Conservation (phyloP, 1,139 yeast species). For the Pichia norvegensis region DNA sequence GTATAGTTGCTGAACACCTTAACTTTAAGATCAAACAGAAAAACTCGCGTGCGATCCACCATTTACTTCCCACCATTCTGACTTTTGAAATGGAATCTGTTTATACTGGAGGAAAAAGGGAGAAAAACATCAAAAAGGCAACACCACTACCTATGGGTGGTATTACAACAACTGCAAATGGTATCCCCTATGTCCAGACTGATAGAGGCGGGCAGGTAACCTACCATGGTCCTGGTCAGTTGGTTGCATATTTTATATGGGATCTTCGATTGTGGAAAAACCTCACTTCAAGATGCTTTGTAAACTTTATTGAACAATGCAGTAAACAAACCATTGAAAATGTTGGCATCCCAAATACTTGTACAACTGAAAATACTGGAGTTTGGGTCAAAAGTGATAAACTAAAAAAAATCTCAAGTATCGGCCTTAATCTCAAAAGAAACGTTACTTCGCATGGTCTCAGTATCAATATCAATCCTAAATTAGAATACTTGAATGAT, state of each 20-base stretch:
- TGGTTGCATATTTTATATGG: constrained; percentile 75
- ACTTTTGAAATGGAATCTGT: constrained; percentile 80
- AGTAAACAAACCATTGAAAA: constrained; percentile 45
- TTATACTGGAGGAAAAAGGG: constrained; percentile 84
- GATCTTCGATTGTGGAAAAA: constrained; percentile 58
- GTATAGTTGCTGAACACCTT: constrained; percentile 52
- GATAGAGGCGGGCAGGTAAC: constrained; percentile 96
- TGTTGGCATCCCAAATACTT: constrained; percentile 17
- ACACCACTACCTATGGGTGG: constrained; percentile 36
- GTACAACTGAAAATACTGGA: constrained; percentile 69
- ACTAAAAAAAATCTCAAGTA: constrained; percentile 69
- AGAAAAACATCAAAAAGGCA: constrained; percentile 35
- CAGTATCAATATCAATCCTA: constrained; percentile 71
- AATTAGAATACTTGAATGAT: constrained; percentile 59
- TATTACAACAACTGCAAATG: constrained; percentile 31
- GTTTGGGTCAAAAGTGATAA: constrained; percentile 52
- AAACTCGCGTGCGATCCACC: constrained; percentile 12
- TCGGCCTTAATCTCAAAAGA: constrained; percentile 81
- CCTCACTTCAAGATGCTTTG: constrained; percentile 68
- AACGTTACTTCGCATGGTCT: constrained; percentile 87
- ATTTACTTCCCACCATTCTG: constrained; percentile 36
- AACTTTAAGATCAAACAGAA: constrained; percentile 20
- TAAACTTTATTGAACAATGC: constrained; percentile 59
- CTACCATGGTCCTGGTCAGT: constrained; percentile 94
- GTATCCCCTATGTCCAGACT: constrained; percentile 72